Percentiles rank a stretch among this genome's conserved stretches.
phyloP scores from a whole-genome alignment of 202 grass and related monocot species.

The Schoenoplectus tabernaemontani region DNA sequence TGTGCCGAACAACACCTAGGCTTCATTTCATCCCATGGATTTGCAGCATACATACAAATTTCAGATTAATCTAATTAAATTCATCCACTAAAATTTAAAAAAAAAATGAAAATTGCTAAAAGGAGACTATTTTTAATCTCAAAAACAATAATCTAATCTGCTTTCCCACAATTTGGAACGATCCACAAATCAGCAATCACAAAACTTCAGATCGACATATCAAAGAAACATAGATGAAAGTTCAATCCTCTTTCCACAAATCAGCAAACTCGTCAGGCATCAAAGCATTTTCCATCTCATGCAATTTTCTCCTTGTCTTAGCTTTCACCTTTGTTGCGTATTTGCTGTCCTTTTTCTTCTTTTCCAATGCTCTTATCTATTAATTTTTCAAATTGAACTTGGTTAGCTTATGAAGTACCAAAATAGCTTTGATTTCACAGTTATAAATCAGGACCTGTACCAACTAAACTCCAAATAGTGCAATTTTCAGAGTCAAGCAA shows the following conservation, averaged over 20 bases:
- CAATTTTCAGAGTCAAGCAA: no score
- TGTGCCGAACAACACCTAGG: no score
- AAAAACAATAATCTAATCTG: neutral
- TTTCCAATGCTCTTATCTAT: slow-evolving; percentile 72
- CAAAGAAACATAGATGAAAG: neutral
- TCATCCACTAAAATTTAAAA: neutral
- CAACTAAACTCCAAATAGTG: neutral
- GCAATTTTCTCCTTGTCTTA: slow-evolving; percentile 72
- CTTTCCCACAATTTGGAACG: neutral
- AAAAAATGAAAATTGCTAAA: no score
- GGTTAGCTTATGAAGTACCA: neutral
- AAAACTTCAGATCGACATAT: slow-evolving; percentile 2
- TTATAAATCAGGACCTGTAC: neutral
- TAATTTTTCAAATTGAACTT: neutral
- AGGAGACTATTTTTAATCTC: neutral
- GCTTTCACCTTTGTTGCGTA: slow-evolving; percentile 83
- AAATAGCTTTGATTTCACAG: neutral
- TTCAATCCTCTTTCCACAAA: slow-evolving; percentile 70
- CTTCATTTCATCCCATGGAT: no score
- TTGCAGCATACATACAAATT: neutral
- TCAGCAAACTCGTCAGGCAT: slow-evolving; percentile 77
- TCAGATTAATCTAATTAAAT: neutral
- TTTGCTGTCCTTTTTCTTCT: slow-evolving; percentile 83
- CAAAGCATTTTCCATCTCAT: slow-evolving; percentile 59
- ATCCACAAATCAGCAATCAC: neutral